Conservation (phyloP, 129 eudicot genomes). For the Chrysanthemum lavandulifolium region DNA sequence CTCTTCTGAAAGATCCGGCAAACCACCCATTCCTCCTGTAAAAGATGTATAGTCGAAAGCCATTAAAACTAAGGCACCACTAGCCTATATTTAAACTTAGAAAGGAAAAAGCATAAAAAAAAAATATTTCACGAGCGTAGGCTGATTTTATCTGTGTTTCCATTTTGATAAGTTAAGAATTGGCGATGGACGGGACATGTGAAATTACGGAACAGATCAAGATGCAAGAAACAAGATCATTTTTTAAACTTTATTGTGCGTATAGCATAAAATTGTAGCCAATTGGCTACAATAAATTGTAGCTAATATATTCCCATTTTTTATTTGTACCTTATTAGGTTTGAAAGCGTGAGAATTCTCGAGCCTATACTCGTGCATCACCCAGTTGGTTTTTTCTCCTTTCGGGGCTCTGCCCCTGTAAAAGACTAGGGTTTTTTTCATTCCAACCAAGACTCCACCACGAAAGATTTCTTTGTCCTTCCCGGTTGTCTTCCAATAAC, state of each 20-base stretch:
- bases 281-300: too few relatives aligned
- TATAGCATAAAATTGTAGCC: too few relatives aligned
- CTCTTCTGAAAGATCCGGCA: conserved; percentile 84
- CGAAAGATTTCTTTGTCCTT: conserved; percentile 89
- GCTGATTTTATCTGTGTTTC: too few relatives aligned
- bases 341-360: conserved; percentile 60
- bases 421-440: conserved; percentile 96
- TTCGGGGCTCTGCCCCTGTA: conserved; percentile 93
- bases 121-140: too few relatives aligned
- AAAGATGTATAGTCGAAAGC: background rate
- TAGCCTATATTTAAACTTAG: too few relatives aligned
- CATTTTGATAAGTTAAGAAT: background rate
- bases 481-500: conserved; percentile 96
- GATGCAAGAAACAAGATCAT: background rate
- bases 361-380: conserved; percentile 92
- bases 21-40: conserved; percentile 94
- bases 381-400: conserved; percentile 97
- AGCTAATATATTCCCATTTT: background rate
- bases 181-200: background rate
- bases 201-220: background rate
- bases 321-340: conserved; percentile 57
- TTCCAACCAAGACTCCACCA: conserved; percentile 69
- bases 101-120: too few relatives aligned
- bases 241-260: background rate
- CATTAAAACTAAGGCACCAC: background rate